Percentiles rank a stretch among this genome's conserved stretches.
Conservation (phyloP, 2,329 filamentous ascomycete genomes). For the Venturia effusa region DNA sequence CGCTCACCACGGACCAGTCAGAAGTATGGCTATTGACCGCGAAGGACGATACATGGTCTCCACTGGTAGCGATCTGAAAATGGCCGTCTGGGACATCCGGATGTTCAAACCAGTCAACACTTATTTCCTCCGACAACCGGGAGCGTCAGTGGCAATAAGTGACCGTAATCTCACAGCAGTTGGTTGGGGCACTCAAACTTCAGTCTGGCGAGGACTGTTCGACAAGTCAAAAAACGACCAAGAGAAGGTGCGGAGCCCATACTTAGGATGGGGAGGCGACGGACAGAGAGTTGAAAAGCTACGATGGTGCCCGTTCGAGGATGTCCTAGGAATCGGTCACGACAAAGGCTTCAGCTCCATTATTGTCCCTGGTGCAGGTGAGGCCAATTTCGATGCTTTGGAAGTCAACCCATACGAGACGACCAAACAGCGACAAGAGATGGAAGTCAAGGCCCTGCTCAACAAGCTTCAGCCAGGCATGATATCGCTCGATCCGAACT, state of each 20-base stretch:
- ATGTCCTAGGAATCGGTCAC: conserved; percentile 79
- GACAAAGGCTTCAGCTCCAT: conserved; percentile 79
- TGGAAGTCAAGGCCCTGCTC: conserved; percentile 77
- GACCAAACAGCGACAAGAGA: conserved; percentile 81
- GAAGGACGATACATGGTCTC: conserved; percentile 95
- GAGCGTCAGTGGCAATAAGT: conserved; percentile 74
- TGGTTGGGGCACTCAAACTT: conserved; percentile 80
- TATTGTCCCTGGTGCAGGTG: conserved; percentile 87
- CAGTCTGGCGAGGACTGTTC: conserved; percentile 86
- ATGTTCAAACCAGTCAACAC: conserved; percentile 88
- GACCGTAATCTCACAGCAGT: conserved; percentile 82
- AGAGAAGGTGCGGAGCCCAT: conserved; percentile 68
- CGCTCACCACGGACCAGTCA: conserved; percentile 79
- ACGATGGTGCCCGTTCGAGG: conserved; percentile 89
- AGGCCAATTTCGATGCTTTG: conserved; percentile 89
- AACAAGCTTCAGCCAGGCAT: conserved; percentile 96
- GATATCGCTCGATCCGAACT: conserved; percentile 90
- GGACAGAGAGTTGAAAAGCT: conserved; percentile 71
- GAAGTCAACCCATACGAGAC: conserved; percentile 96
- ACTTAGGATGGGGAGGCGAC: conserved; percentile 87
- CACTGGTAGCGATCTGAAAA: conserved; percentile 76
- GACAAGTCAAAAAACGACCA: conserved; percentile 60
- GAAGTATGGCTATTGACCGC: conserved; percentile 73
- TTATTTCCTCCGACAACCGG: conserved; percentile 76
- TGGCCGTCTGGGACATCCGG: conserved; percentile 92